phyloP scores from a whole-genome alignment of 495 filamentous ascomycete species.

The Cryomyces minteri region DNA sequence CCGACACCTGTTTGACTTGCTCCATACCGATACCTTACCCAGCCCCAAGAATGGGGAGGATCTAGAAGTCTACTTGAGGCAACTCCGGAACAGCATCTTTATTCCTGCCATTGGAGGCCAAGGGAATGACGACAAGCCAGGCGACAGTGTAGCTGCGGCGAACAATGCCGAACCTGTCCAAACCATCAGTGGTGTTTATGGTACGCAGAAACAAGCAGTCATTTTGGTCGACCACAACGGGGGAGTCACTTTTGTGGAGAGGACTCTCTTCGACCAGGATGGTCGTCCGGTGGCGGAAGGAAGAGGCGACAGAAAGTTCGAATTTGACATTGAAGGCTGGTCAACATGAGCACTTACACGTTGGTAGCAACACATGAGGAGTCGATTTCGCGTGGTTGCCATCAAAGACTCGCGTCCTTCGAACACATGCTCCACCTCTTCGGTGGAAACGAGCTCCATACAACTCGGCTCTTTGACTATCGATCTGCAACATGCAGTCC shows the following conservation, averaged over 20 bases:
- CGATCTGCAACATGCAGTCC: too few species aligned
- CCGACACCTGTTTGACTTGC: conserved; percentile 46
- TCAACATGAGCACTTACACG: neutral
- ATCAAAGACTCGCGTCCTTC: too few species aligned
- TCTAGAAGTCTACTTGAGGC: conserved; percentile 50
- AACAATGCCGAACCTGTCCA: conserved; percentile 12
- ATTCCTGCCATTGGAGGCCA: conserved; percentile 52
- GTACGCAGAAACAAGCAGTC: conserved; percentile 87
- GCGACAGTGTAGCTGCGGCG: conserved; percentile 32
- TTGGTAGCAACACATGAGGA: too few species aligned
- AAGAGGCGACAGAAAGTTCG: conserved; percentile 41
- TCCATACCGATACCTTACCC: conserved; percentile 60
- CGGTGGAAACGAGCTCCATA: too few species aligned
- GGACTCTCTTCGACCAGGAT: conserved; percentile 57
- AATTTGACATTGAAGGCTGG: conserved; percentile 31
- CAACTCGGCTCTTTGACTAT: too few species aligned
- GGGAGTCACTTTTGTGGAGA: conserved; percentile 62
- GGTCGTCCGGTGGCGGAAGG: conserved; percentile 40
- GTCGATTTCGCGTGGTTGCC: too few species aligned
- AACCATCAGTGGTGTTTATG: conserved; percentile 46
- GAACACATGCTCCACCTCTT: too few species aligned
- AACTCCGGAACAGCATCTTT: conserved; percentile 66
- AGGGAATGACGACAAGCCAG: conserved; percentile 26
- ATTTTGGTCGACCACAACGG: conserved; percentile 61
- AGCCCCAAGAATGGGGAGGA: conserved; percentile 30